A percentile compares a stretch with the other conserved stretches of the same genome.
phyloP scores from a whole-genome alignment of 2,329 filamentous ascomycete species.

The Rhynchosporium graminicola region DNA sequence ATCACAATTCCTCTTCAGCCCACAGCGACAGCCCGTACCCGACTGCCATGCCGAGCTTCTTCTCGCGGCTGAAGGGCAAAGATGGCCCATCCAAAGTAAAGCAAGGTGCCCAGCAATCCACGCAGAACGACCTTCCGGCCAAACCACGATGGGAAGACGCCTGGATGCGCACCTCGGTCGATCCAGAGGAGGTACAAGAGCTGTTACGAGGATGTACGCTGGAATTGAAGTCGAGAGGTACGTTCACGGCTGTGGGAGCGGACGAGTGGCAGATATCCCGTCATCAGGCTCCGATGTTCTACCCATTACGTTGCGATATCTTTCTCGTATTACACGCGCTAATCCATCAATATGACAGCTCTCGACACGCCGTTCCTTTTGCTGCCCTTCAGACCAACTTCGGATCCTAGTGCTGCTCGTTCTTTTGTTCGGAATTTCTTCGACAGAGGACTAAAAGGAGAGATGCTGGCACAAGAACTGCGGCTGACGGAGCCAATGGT shows the following conservation, averaged over 20 bases:
- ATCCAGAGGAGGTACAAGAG: slow-evolving; percentile 88
- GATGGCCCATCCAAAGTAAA: slow-evolving; percentile 63
- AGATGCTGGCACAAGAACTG: slow-evolving; percentile 77
- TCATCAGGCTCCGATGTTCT: slow-evolving; percentile 35
- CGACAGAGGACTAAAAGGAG: slow-evolving; percentile 68
- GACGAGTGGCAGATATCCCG: slow-evolving; percentile 17
- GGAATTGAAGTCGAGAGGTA: slow-evolving; percentile 94
- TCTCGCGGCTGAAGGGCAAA: slow-evolving; percentile 61
- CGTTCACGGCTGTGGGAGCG: slow-evolving; percentile 34
- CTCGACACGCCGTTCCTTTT: slow-evolving; percentile 91
- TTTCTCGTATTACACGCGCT: slow-evolving; percentile 30
- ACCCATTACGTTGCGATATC: slow-evolving; percentile 13
- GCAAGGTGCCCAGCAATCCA: slow-evolving; percentile 59
- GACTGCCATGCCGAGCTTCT: slow-evolving; percentile 39
- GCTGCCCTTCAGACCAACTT: slow-evolving; percentile 89
- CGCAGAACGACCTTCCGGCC: slow-evolving; percentile 52
- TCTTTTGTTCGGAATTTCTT: slow-evolving; percentile 95
- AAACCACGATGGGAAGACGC: slow-evolving; percentile 87
- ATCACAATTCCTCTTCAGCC: slow-evolving; percentile 1
- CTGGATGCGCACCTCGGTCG: slow-evolving; percentile 79
- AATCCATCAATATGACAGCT: slow-evolving; percentile 52
- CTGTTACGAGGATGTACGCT: slow-evolving; percentile 80
- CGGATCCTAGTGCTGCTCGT: slow-evolving; percentile 87
- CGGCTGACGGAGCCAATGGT: slow-evolving; percentile 94
- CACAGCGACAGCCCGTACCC: not conserved